Base-by-base conservation (phyloP, 441 rosid genomes). In the Dalechampia spathulata region DNA sequence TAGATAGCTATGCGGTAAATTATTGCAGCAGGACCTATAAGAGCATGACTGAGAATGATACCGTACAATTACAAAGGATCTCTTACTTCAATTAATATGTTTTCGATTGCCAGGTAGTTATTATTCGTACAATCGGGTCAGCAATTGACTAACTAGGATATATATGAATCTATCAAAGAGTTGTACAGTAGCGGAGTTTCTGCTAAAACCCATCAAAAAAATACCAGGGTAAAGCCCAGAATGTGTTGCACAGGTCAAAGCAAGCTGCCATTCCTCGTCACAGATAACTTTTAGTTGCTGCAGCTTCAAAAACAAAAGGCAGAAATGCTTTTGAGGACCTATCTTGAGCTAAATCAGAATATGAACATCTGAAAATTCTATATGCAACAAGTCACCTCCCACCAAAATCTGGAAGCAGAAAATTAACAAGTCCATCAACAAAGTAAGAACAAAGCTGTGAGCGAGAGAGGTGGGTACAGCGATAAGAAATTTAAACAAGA, bases 321-420 rank as follows among this genome's bases (percentile, higher is more conserved):
- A 61, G 61, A 53, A 48, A 54, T 36, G 68, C 59, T 30, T 69
- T 64, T 57, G 60, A 63, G 72, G 52, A 43, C 58, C 58, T 52
- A 64, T 28, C 14, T 45, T 51, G 37, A 65, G 65, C 69, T 63
- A 49, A 28, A 58, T 40, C 55, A 62, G 53, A 52, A 3, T 8
- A 3, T 61, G 53, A 52, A 3, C 34, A 3, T 61, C 63, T 69
- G 55, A 63, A 55, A 50, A 57, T 59, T 58, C 57, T 27, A 50
- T 45, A 51, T 25, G 68, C 64, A 62, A 62, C 41, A 50, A 61
- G 61, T 77, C 78, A 77, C 65, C 80, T 73, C 51, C 45, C 68
- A 55, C 40, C 34, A 5, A 10, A 52, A 70, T 72, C 82, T 79
- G 82, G 57, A 76, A 74, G 50, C 68, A 74, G 39, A 58, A 67